Evolutionary conservation across 1,139 yeast species (phyloP).

Genomic region (Geotrichum candidum): DNA sequence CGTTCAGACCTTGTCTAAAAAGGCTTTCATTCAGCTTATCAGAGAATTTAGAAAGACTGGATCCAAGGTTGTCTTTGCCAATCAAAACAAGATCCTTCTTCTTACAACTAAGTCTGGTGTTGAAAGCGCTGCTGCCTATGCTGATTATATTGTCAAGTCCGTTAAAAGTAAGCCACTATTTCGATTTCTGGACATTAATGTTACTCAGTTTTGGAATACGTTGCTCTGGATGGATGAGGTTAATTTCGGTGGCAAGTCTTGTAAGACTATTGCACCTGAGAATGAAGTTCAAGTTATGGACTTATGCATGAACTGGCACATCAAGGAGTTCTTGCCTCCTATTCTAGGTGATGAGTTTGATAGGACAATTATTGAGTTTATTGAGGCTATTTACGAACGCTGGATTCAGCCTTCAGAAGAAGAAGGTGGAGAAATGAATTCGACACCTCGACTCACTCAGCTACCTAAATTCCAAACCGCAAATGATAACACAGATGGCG

Average conservation of each 20-base stretch:
- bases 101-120: slow-evolving; percentile 73
- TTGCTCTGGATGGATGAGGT: slow-evolving; percentile 91
- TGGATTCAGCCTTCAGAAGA: slow-evolving; percentile 38
- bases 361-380: slow-evolving; percentile 74
- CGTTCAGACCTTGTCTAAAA: slow-evolving; percentile 78
- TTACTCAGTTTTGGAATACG: slow-evolving; percentile 82
- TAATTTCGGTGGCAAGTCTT: slow-evolving; percentile 80
- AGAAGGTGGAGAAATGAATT: slow-evolving; percentile 31
- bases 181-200: slow-evolving; percentile 68
- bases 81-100: slow-evolving; percentile 65
- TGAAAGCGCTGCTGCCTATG: slow-evolving; percentile 86
- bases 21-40: slow-evolving; percentile 72
- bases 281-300: slow-evolving; percentile 55
- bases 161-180: slow-evolving; percentile 78
- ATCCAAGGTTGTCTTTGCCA: slow-evolving; percentile 72
- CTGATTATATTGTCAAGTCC: slow-evolving; percentile 78
- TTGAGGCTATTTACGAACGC: slow-evolving; percentile 63
- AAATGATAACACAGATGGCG: slow-evolving; percentile 22
- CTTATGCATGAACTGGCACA: slow-evolving; percentile 74
- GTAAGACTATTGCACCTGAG: slow-evolving; percentile 36
- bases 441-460: slow-evolving; percentile 13
- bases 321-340: slow-evolving; percentile 65
- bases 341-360: slow-evolving; percentile 77
- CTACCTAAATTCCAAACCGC: slow-evolving; percentile 13
- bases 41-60: slow-evolving; percentile 79